These are phyloP conservation scores for Saccharomycopsis sp. DNA, from an alignment of 805 yeast genomes.

Conservation along the genomic window DNA sequence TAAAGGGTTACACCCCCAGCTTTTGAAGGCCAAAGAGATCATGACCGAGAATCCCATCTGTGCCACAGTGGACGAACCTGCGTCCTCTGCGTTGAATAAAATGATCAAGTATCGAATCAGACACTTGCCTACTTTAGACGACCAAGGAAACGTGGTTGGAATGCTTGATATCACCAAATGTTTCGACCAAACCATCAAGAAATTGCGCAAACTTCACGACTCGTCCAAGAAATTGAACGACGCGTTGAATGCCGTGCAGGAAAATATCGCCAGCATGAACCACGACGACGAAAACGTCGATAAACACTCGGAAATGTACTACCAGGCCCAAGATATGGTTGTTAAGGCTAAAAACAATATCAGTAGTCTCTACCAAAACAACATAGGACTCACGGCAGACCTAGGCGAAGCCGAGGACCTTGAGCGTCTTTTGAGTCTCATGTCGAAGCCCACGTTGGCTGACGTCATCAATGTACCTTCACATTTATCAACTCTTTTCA, in stretches of 20 bases:
- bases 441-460: constrained; percentile 37
- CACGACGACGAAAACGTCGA: constrained; percentile 19
- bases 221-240: constrained; percentile 31
- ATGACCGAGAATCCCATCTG: constrained; percentile 36
- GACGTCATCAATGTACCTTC: constrained; percentile 26
- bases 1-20: constrained; percentile 25
- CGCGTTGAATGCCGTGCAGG: constrained; percentile 28
- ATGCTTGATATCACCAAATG: constrained; percentile 41
- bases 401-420: constrained; percentile 29
- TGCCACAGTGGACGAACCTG: constrained; percentile 32
- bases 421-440: constrained; percentile 31
- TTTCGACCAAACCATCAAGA: constrained; percentile 40
- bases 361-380: constrained; percentile 15
- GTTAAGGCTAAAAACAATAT: constrained; percentile 19
- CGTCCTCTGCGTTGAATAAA: constrained; percentile 35
- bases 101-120: constrained; percentile 39
- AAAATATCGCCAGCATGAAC: constrained; percentile 25
- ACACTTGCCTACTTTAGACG: constrained; percentile 38
- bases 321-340: constrained; percentile 22
- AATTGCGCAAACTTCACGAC: constrained; percentile 35
- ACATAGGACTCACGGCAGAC: constrained; percentile 11
- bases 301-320: constrained; percentile 21
- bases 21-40: constrained; percentile 30
- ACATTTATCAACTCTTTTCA: constrained; percentile 29
- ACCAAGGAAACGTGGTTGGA: constrained; percentile 32